These are phyloP conservation scores for Boletellus deceptivus DNA, from an alignment of 1,284 basidiomycete species.

Conservation along the genomic window DNA sequence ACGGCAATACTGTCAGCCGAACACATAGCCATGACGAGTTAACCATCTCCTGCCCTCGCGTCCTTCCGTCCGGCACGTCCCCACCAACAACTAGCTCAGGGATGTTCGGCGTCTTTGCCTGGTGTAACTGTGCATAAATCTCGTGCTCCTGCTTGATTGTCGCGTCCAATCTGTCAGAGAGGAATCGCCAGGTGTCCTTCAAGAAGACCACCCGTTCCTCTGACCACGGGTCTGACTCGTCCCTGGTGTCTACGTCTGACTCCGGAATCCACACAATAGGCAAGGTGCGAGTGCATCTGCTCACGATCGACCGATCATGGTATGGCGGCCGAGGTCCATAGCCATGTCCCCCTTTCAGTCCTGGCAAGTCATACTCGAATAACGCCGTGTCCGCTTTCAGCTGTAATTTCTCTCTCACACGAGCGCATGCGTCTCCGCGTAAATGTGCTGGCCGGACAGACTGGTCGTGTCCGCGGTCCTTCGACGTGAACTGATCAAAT, in stretches of 20 bases:
- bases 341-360: background rate
- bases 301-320: background rate
- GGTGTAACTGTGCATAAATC: background rate
- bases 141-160: background rate
- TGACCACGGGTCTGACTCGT: background rate
- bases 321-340: background rate
- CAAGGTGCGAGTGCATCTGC: background rate
- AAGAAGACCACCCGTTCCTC: background rate
- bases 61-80: background rate
- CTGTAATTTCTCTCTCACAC: background rate
- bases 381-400: background rate
- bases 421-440: background rate
- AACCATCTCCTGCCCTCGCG: background rate
- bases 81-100: background rate
- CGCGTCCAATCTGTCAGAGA: background rate
- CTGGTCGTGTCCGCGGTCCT: background rate
- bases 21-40: background rate
- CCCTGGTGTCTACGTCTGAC: background rate
- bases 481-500: background rate
- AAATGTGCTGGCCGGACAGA: background rate
- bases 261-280: background rate
- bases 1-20: background rate
- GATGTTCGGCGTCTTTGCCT: background rate
- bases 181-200: background rate
- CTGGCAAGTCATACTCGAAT: background rate